Conservation (phyloP, 139 green algal species). For the Tetradesmus obliquus region DNA sequence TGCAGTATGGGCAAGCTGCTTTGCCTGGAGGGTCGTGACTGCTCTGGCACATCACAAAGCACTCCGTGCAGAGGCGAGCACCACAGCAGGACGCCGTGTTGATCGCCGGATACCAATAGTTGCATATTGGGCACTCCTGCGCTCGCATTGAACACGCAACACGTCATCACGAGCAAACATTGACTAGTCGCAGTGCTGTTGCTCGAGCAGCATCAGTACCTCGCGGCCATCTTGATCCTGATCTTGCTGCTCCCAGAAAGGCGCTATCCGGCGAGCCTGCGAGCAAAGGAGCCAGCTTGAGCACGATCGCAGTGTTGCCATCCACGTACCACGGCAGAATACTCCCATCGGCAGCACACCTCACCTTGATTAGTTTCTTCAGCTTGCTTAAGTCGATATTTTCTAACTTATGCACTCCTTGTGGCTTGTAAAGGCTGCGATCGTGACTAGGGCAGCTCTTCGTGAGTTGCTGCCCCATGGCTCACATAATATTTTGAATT, state of each 20-base stretch:
- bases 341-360: background rate
- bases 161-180: background rate
- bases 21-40: conserved; percentile 8
- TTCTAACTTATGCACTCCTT: conserved; percentile 6
- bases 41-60: conserved; percentile 20
- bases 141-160: conserved; percentile 17
- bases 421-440: conserved; percentile 16
- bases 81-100: conserved; percentile 72
- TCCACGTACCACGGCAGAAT: background rate
- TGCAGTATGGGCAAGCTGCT: conserved; percentile 30
- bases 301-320: background rate
- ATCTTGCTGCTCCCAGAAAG: conserved; percentile 10
- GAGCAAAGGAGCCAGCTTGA: background rate
- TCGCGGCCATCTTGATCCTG: background rate
- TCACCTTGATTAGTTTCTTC: background rate
- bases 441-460: conserved; percentile 7
- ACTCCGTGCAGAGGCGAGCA: conserved; percentile 74
- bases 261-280: conserved; percentile 25
- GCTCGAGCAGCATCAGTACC: background rate
- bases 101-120: conserved; percentile 65
- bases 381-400: conserved; percentile 15
- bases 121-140: conserved; percentile 80
- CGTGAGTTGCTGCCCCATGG: background rate
- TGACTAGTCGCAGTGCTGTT: background rate
- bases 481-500: background rate